phyloP scores from a whole-genome alignment of 208 protist genomes.

The Leptomonas pyrrhocoris region DNA sequence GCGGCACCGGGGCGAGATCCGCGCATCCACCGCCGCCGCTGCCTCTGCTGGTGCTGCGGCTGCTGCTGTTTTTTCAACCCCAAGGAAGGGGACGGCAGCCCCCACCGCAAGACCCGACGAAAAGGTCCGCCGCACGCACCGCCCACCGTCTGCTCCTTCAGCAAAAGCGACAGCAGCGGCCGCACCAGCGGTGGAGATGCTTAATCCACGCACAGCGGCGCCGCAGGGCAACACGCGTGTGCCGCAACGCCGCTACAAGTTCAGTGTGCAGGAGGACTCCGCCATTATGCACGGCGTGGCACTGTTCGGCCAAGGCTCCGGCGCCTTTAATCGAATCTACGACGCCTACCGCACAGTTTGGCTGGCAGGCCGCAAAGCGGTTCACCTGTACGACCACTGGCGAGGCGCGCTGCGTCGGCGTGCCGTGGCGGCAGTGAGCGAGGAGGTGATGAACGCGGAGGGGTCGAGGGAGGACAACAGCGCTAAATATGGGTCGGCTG shows the following conservation, averaged over 20 bases:
- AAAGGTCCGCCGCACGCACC: no score
- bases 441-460: not conserved
- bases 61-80: not conserved
- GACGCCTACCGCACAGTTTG: constrained; percentile 62
- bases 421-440: constrained; percentile 22
- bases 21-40: not conserved
- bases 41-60: not conserved
- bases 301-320: constrained; percentile 48
- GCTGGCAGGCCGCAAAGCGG: constrained; percentile 59
- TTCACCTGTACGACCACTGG: constrained; percentile 87
- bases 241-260: constrained; percentile 44
- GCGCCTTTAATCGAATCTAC: constrained; percentile 70
- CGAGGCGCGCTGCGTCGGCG: constrained; percentile 60
- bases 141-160: no score
- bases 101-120: no score
- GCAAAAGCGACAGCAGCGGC: no score
- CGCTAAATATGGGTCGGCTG: no score
- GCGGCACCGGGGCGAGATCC: not conserved
- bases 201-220: not conserved
- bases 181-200: not conserved
- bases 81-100: no score
- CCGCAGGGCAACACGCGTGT: not conserved
- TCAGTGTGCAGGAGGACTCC: constrained; percentile 68
- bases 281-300: constrained; percentile 81
- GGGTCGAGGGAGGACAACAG: not conserved